phyloP scores from a whole-genome alignment of 2,329 filamentous ascomycete genomes.

The Phyllosticta citribraziliensis region DNA sequence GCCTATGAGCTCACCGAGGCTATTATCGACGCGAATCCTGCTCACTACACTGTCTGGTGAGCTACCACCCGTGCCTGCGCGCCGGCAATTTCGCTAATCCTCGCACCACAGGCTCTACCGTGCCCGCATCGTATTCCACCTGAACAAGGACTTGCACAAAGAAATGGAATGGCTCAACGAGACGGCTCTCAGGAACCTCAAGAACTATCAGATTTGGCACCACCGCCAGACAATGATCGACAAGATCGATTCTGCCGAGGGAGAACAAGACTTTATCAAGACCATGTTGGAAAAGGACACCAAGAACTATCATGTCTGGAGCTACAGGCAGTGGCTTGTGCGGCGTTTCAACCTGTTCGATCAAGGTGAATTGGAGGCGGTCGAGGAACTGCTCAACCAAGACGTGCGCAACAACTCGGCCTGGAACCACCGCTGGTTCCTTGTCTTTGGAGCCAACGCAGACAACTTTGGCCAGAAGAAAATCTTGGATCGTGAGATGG shows the following conservation, averaged over 20 bases:
- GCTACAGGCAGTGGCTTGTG: constrained; percentile 75
- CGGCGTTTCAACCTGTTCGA: constrained; percentile 51
- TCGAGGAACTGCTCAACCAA: constrained; percentile 61
- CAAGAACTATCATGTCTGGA: constrained; percentile 99
- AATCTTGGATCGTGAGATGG: constrained; percentile 64
- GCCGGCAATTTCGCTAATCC: not conserved
- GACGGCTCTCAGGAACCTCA: constrained; percentile 72
- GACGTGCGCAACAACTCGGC: constrained; percentile 95
- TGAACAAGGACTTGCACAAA: constrained; percentile 54
- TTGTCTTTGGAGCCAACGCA: constrained; percentile 60
- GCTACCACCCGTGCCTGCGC: constrained; percentile 12
- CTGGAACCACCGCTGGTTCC: constrained; percentile 93
- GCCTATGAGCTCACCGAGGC: constrained; percentile 75
- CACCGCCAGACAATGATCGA: constrained; percentile 49
- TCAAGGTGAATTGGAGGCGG: constrained; percentile 54
- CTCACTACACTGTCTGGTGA: constrained; percentile 94
- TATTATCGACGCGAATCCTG: constrained; percentile 86
- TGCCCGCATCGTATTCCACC: constrained; percentile 62
- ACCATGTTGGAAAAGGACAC: constrained; percentile 75
- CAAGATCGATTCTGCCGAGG: constrained; percentile 47
- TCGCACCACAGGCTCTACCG: constrained; percentile 61
- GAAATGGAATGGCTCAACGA: constrained; percentile 83
- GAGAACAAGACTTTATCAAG: constrained; percentile 66
- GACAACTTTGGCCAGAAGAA: constrained; percentile 36
- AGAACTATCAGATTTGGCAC: constrained; percentile 98